Base-by-base conservation (phyloP, 179 eudicot genomes). In the Patellifolia procumbens region DNA sequence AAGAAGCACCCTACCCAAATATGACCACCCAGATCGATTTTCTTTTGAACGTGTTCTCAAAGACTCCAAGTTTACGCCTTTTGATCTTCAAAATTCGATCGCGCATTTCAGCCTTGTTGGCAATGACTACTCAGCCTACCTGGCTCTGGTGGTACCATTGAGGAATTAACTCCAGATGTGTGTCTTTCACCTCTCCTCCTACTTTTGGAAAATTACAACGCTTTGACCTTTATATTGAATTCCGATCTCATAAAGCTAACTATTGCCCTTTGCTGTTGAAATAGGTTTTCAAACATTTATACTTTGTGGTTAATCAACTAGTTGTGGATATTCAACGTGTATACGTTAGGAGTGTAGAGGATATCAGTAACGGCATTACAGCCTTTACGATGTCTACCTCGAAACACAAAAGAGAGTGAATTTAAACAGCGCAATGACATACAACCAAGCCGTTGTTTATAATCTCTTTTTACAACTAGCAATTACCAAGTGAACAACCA, bases 351-450 rank as follows among this genome's bases (percentile, higher is more conserved):
- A 42, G 88, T 89, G 74, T 82, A 74, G 69, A 91, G 83, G 74
- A 74, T 94, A 49, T 83, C 82, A 1, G 94, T 90, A 74, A 82
- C 91, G 16, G 62, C 86, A 1, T 67, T 94, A 34, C 87, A 87
- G 52, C 97, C 98, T 17, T 61, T 94, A 60, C 96, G 96, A 26
- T 94, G 97, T 76, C 82, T 89, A 63, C 98, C 98, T 4, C 69
- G 53, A 16, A 64, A 31, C 79, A 90, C 92, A 5, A 29, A 16
- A 0, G 3, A 17, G n/a, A n/a, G n/a, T n/a, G n/a, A n/a, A n/a
- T n/a, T n/a, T n/a, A 74, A 74, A 34, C 76, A 79, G 31, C 92
- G 98, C 88, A 87, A 90, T 51, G 52, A 68, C 0, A 3, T 70
- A 46, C 71, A 94, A 92, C 77, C 7, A 52, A 2, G 86, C 82